Percentiles rank a stretch among this genome's conserved stretches.
Evolutionary conservation across 352 stramenopile genomes (phyloP).

Genomic region (Phytophthora chlamydospora): DNA sequence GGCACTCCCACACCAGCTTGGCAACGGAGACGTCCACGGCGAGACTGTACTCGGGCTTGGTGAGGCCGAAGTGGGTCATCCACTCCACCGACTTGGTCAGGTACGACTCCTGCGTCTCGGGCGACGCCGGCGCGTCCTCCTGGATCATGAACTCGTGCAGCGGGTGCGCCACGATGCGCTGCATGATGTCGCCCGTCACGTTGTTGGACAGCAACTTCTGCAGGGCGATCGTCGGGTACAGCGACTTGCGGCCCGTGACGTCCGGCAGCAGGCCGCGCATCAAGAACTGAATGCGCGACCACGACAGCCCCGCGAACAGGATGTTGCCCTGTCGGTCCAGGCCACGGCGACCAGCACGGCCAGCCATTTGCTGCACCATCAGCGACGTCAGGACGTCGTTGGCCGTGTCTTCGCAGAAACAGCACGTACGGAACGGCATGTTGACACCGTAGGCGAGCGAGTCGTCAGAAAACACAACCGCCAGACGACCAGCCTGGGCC

Average conservation of each 20-base stretch:
- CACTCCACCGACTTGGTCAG: slow-evolving; percentile 91
- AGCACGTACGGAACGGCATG: slow-evolving; percentile 99
- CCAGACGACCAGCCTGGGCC: slow-evolving; percentile 96
- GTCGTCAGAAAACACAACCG: slow-evolving; percentile 98
- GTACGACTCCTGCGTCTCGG: slow-evolving; percentile 68
- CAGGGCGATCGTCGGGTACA: slow-evolving; percentile 94
- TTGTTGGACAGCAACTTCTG: slow-evolving; percentile 92
- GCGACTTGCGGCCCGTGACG: slow-evolving; percentile 91
- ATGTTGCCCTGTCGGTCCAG: slow-evolving; percentile 98
- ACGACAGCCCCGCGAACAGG: slow-evolving; percentile 95
- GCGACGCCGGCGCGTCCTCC: slow-evolving; percentile 31
- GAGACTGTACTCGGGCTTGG: slow-evolving; percentile 77
- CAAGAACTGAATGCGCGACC: slow-evolving; percentile 95
- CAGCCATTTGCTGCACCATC: slow-evolving; percentile 99
- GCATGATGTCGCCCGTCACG: slow-evolving; percentile 90
- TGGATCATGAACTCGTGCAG: slow-evolving; percentile 79
- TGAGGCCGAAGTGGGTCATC: slow-evolving; percentile 89
- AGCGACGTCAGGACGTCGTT: slow-evolving; percentile 93
- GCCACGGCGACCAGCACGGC: slow-evolving; percentile 96
- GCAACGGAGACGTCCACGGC: slow-evolving; percentile 75
- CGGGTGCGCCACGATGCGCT: slow-evolving; percentile 85
- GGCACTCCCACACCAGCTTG: slow-evolving; percentile 85
- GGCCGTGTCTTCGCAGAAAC: slow-evolving; percentile 98
- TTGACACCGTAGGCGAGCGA: slow-evolving; percentile 99
- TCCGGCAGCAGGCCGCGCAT: slow-evolving; percentile 96